These are phyloP conservation scores for Noccaea caerulescens DNA, from an alignment of 345 rosid genomes.

Conservation along the genomic window DNA sequence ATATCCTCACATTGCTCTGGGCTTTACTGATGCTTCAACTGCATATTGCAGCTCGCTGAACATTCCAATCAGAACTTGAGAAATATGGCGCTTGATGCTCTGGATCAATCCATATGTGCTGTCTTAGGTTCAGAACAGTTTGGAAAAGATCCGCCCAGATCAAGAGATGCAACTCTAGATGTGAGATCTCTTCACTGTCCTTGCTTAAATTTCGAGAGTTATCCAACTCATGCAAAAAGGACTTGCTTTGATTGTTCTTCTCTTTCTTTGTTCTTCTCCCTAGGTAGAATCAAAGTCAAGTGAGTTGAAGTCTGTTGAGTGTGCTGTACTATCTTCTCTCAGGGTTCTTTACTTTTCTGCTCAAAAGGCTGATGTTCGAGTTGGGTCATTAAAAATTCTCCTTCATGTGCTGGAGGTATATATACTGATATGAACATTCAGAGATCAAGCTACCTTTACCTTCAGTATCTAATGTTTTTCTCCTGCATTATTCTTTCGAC, in stretches of 20 bases:
- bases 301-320: conserved; percentile 71
- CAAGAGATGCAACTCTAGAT: conserved; percentile 48
- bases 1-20: conserved; percentile 30
- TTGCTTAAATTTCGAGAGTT: conserved; percentile 28
- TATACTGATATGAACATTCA: conserved; percentile 25
- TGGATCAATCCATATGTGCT: conserved; percentile 91
- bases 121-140: conserved; percentile 89
- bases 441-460: conserved; percentile 16
- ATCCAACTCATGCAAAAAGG: conserved; percentile 27
- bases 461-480: conserved; percentile 28
- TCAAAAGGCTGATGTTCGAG: conserved; percentile 76
- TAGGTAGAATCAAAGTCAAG: conserved; percentile 56
- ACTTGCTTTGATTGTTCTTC: conserved; percentile 30
- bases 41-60: conserved; percentile 79
- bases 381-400: conserved; percentile 92
- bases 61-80: conserved; percentile 79
- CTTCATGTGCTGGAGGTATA: conserved; percentile 93
- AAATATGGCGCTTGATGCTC: conserved; percentile 90
- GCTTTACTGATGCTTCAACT: conserved; percentile 46
- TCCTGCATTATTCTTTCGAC: conserved; percentile 23
- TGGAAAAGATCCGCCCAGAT: conserved; percentile 57
- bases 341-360: conserved; percentile 82
- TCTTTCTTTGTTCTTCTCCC: conserved; percentile 37
- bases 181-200: conserved; percentile 53
- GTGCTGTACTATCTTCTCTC: conserved; percentile 84